Base-by-base conservation (phyloP, 1,139 yeast genomes). In the Kurtzmaniella quercitrusa region DNA sequence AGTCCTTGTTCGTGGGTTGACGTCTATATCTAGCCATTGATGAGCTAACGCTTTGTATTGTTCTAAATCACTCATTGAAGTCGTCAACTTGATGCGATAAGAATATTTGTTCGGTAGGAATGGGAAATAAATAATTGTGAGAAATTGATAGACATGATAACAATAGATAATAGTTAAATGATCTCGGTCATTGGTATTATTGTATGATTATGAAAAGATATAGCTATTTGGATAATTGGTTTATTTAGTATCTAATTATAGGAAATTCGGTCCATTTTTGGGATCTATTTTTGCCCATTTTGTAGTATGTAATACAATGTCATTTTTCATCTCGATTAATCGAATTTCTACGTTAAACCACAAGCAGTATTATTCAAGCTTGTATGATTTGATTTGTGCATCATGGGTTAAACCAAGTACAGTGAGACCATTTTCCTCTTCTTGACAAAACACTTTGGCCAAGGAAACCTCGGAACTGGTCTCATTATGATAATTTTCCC, bases 1-100 rank as follows among this genome's bases (percentile, higher is more conserved):
- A 2, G 63, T 48, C 39, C 80, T 64, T 2, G 95, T 78, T 6
- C 53, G 56, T 5, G 76, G 74, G 51, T 87, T 82, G 20, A 59
- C 55, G 49, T 76, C 82, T 6, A 76, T 54, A 6, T 58, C 60
- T 12, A 75, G 55, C 85, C 85, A 80, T 42, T 73, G 61, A 8
- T 65, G 55, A 3, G 75, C 82, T 22, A 78, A 56, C 16, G 23
- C 23, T 9, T 18, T n/a, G 15, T 9, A 8, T 12, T 30, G 34
- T 12, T 30, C 34, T 9, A 16, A 14, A 14, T 9, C 15, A 9
- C 11, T 9, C 18, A 30, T 14, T 26, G 6, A 14, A 5, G 4
- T 9, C n/a, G 30, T 11, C 30, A 26, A 11, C 14, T 26, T 26
- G 6, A 21, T 21, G 9, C 9, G 23, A 21, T 21, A 7, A 9